Evolutionary conservation across 805 yeast genomes (phyloP).

Genomic region (Ogataea trehaloabstinens): DNA sequence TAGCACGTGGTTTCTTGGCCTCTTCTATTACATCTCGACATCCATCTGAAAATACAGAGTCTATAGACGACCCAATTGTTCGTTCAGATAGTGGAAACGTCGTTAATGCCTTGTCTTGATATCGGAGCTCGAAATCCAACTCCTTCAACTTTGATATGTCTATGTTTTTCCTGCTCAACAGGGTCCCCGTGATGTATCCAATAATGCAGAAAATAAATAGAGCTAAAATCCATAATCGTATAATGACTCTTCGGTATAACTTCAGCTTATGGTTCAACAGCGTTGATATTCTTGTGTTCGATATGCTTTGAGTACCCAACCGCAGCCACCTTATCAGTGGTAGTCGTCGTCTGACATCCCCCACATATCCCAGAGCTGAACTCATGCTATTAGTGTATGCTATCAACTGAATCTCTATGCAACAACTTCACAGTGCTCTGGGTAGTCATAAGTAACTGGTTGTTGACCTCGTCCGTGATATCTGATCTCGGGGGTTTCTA

Average conservation of each 20-base stretch:
- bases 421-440: not conserved
- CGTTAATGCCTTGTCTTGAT: conserved; percentile 8
- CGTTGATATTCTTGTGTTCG: not conserved
- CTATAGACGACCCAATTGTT: conserved; percentile 22
- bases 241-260: conserved; percentile 10
- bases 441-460: not conserved
- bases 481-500: too few relatives aligned
- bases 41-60: conserved; percentile 33
- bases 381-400: too few relatives aligned
- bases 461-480: not conserved
- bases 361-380: too few relatives aligned
- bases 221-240: conserved; percentile 16
- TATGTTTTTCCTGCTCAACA: not conserved
- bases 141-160: conserved; percentile 8
- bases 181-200: not conserved
- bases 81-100: conserved; percentile 28
- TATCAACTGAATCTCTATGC: too few relatives aligned
- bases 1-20: conserved; percentile 46
- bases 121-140: conserved; percentile 20
- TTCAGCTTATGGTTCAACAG: conserved; percentile 15
- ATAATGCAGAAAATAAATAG: not conserved
- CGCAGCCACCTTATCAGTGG: conserved; percentile 1
- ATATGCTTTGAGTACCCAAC: too few relatives aligned
- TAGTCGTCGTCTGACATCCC: too few relatives aligned
- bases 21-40: conserved; percentile 29